Evolutionary conservation across 495 filamentous ascomycete genomes (phyloP).

Genomic region (Aspergillus funiculosus): DNA sequence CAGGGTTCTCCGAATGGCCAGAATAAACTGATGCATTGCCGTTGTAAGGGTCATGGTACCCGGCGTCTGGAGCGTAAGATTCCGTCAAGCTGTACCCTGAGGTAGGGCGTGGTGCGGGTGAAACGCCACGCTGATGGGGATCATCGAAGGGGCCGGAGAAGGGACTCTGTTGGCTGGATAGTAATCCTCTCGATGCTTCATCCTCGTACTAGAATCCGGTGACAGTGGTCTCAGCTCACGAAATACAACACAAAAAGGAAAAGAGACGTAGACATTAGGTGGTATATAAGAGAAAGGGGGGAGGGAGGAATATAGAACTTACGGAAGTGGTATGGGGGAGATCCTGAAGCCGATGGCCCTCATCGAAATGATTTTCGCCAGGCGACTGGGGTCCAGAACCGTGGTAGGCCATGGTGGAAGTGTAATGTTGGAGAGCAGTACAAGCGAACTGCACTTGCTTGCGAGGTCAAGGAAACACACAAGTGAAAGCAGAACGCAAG

Average conservation of each 20-base stretch:
- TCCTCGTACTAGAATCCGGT: conserved; percentile 50
- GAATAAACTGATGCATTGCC: conserved; percentile 50
- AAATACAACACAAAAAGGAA: too few species aligned
- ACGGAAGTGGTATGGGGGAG: conserved; percentile 54
- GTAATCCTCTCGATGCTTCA: conserved; percentile 67
- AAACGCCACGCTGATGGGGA: conserved; percentile 50
- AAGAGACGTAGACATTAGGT: too few species aligned
- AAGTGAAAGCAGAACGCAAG: conserved; percentile 15
- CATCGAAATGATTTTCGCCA: conserved; percentile 43
- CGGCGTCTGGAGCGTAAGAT: conserved; percentile 65
- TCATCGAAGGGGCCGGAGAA: conserved; percentile 68
- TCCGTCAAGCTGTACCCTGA: conserved; percentile 85
- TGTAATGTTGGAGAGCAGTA: conserved; percentile 13
- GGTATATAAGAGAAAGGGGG: too few species aligned
- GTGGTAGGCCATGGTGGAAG: conserved; percentile 49
- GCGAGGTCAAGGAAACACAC: conserved; percentile 12
- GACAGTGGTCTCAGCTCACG: not conserved
- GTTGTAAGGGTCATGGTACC: conserved; percentile 54
- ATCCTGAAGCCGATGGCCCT: conserved; percentile 63
- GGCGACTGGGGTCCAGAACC: conserved; percentile 37
- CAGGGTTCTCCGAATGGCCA: conserved; percentile 45
- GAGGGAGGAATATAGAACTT: conserved; percentile 32
- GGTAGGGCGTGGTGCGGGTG: conserved; percentile 45
- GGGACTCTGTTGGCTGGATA: conserved; percentile 59
- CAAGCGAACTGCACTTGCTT: conserved; percentile 12